These are phyloP conservation scores for Hibiscus trionum DNA, from an alignment of 345 rosid genomes.

Conservation along the genomic window DNA sequence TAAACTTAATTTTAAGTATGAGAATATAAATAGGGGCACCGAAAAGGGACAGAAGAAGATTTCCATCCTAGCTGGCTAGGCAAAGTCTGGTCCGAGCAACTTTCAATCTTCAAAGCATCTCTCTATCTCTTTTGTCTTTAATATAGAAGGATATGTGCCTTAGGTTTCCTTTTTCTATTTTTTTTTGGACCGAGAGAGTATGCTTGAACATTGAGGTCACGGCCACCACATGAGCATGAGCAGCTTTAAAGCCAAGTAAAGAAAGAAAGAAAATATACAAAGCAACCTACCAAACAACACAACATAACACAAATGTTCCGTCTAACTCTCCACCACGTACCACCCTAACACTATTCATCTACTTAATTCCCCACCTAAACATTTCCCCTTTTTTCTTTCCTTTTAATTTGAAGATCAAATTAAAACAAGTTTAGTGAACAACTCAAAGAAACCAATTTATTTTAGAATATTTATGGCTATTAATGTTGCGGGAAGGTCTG, in stretches of 20 bases:
- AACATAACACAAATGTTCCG: background rate
- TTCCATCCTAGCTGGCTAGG: background rate
- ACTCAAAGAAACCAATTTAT: background rate
- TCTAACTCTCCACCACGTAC: slow-evolving; percentile 1
- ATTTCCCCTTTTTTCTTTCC: background rate
- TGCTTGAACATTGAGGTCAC: too few species aligned
- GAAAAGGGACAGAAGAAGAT: too few species aligned
- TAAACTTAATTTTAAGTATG: too few species aligned
- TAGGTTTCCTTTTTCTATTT: too few species aligned
- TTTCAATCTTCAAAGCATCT: too few species aligned
- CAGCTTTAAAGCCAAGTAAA: slow-evolving; percentile 58
- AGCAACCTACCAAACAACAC: slow-evolving; percentile 4
- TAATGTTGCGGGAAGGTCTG: too few species aligned
- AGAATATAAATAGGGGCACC: too few species aligned
- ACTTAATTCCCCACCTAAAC: background rate
- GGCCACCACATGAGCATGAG: slow-evolving; percentile 12
- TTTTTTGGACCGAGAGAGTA: too few species aligned
- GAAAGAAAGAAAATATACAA: background rate
- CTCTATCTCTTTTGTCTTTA: too few species aligned
- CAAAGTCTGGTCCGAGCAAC: background rate
- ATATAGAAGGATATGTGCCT: too few species aligned
- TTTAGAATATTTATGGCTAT: background rate
- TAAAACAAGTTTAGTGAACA: background rate
- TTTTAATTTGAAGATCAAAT: background rate
- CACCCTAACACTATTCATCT: background rate